A percentile compares a stretch with the other conserved stretches of the same genome.
phyloP scores from a whole-genome alignment of 192 early-diverging fungal species.

The Umbelopsis isabellina region DNA sequence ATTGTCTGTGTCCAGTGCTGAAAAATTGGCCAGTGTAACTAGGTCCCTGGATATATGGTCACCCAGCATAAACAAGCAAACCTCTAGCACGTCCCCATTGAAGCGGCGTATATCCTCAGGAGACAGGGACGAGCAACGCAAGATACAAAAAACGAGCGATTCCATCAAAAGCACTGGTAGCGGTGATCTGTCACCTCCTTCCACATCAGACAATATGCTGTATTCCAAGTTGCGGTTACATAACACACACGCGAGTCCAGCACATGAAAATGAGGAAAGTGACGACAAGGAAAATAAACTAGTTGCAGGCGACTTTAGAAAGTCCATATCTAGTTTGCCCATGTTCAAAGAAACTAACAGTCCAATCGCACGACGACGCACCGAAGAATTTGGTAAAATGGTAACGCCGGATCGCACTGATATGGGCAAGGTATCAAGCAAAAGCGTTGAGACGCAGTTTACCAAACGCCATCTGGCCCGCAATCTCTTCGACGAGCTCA shows the following conservation, averaged over 20 bases:
- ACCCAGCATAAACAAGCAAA: neutral
- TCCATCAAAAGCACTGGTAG: neutral
- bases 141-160: neutral
- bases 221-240: neutral
- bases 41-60: neutral
- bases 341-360: neutral
- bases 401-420: neutral
- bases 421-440: neutral
- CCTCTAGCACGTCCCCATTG: neutral
- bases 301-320: neutral
- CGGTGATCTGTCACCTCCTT: neutral
- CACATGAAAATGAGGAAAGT: neutral
- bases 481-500: neutral
- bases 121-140: neutral
- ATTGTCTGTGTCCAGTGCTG: neutral
- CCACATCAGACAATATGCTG: neutral
- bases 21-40: neutral
- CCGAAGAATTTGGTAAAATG: neutral
- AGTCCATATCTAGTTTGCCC: neutral
- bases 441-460: neutral
- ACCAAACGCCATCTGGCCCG: neutral
- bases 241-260: neutral
- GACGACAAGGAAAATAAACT: neutral
- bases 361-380: neutral
- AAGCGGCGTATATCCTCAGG: neutral